These are phyloP conservation scores for Otatea glauca DNA, from an alignment of 176 grass and related monocot genomes.

Conservation along the genomic window DNA sequence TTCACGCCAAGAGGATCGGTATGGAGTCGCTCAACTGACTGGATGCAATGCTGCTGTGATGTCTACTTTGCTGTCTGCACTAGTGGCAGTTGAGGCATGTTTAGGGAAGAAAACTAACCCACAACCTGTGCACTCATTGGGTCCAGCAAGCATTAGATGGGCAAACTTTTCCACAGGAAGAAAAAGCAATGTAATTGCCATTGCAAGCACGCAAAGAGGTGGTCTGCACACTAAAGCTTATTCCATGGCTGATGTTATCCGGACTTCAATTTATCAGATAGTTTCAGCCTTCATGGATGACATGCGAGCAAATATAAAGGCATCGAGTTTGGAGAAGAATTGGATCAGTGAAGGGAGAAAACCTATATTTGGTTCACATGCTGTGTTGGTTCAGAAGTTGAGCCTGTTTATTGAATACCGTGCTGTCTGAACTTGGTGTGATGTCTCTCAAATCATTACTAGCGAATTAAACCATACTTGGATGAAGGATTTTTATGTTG, in stretches of 20 bases:
- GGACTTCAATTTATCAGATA: slow-evolving; percentile 84
- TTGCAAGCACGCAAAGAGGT: slow-evolving; percentile 56
- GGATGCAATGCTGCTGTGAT: slow-evolving; percentile 78
- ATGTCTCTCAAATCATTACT: not conserved
- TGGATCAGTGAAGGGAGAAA: slow-evolving; percentile 84
- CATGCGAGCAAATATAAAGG: slow-evolving; percentile 77
- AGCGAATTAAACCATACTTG: not conserved
- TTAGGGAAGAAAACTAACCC: slow-evolving; percentile 86
- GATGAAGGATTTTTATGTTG: slow-evolving; percentile 22
- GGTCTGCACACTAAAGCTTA: slow-evolving; percentile 70
- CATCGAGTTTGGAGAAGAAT: slow-evolving; percentile 76
- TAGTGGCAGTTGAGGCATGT: slow-evolving; percentile 80
- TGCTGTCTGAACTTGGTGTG: slow-evolving; percentile 66
- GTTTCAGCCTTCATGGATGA: slow-evolving; percentile 75
- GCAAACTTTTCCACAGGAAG: slow-evolving; percentile 59
- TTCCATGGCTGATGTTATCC: slow-evolving; percentile 74
- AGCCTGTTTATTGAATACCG: slow-evolving; percentile 70
- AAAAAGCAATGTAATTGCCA: slow-evolving; percentile 51
- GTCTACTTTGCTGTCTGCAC: slow-evolving; percentile 75
- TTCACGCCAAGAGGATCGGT: slow-evolving; percentile 76
- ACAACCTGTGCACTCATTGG: slow-evolving; percentile 49
- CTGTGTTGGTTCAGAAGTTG: slow-evolving; percentile 84
- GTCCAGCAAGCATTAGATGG: slow-evolving; percentile 68
- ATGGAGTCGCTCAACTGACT: slow-evolving; percentile 90
- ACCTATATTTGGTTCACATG: slow-evolving; percentile 73